Evolutionary conservation across 2,329 filamentous ascomycete genomes (phyloP).

Genomic region (Epichloe sp.): DNA sequence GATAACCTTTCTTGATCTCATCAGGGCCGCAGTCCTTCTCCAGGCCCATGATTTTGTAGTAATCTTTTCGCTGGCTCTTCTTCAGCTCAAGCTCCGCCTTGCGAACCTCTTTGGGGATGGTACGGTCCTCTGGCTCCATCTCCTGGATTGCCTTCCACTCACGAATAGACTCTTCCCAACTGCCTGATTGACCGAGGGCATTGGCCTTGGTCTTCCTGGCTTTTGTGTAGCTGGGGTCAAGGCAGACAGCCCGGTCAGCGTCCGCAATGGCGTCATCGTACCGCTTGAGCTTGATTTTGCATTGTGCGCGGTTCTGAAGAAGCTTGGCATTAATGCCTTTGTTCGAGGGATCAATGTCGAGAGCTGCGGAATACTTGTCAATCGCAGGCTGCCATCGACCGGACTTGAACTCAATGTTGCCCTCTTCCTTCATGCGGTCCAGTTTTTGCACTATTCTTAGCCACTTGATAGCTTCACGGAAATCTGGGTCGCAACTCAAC

Average conservation of each 20-base stretch:
- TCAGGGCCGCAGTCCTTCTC: slow-evolving; percentile 72
- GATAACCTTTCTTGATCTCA: slow-evolving; percentile 93
- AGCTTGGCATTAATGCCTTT: slow-evolving; percentile 91
- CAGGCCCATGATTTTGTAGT: slow-evolving; percentile 92
- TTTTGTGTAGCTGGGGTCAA: slow-evolving; percentile 79
- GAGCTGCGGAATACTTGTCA: slow-evolving; percentile 68
- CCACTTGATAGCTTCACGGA: slow-evolving; percentile 76
- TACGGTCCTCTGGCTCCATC: slow-evolving; percentile 66
- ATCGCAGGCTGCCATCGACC: slow-evolving; percentile 69
- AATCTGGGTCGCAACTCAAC: slow-evolving; percentile 81
- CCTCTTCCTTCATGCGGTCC: slow-evolving; percentile 85
- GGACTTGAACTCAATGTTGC: slow-evolving; percentile 80
- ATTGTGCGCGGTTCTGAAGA: slow-evolving; percentile 82
- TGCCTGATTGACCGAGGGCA: slow-evolving; percentile 69
- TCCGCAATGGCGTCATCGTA: slow-evolving; percentile 72
- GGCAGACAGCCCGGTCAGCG: slow-evolving; percentile 68
- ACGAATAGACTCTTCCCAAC: slow-evolving; percentile 83
- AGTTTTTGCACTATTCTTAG: slow-evolving; percentile 83
- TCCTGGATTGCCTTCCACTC: slow-evolving; percentile 84
- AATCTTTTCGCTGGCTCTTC: slow-evolving; percentile 95
- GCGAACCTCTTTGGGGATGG: slow-evolving; percentile 71
- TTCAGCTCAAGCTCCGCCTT: slow-evolving; percentile 91
- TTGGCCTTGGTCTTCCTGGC: slow-evolving; percentile 90
- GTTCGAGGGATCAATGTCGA: slow-evolving; percentile 78
- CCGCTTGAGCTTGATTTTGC: slow-evolving; percentile 70